phyloP scores from a whole-genome alignment of 1,284 basidiomycete species.

The Boletus austroedulis region DNA sequence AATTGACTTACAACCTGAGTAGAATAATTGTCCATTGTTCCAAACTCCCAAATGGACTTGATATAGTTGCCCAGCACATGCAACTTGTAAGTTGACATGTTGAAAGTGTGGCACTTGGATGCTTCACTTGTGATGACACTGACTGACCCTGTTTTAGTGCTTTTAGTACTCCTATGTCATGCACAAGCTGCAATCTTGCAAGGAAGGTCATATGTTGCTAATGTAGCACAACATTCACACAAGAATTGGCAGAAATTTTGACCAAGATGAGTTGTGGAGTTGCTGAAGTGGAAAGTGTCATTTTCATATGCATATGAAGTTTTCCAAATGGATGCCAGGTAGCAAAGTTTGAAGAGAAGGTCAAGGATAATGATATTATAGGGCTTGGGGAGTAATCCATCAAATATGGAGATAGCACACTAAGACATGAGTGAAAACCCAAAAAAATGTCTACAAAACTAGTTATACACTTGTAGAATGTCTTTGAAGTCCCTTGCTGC shows the following conservation, averaged over 20 bases:
- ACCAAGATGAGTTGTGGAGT: too few species aligned
- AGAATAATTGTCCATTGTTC: not conserved
- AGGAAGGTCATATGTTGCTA: too few species aligned
- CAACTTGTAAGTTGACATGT: too few species aligned
- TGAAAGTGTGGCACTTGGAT: too few species aligned
- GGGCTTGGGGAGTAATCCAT: constrained; percentile 32
- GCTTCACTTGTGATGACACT: too few species aligned
- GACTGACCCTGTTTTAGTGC: too few species aligned
- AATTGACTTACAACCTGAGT: not conserved
- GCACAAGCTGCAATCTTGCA: too few species aligned
- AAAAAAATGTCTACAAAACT: not conserved
- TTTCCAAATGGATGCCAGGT: too few species aligned
- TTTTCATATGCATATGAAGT: too few species aligned
- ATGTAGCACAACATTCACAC: not conserved
- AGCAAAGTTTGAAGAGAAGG: not conserved
- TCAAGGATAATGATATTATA: constrained; percentile 25
- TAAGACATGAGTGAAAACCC: not conserved
- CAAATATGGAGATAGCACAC: constrained; percentile 38
- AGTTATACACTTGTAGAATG: constrained; percentile 34
- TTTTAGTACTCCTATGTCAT: too few species aligned
- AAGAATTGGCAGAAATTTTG: not conserved
- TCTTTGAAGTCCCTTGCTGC: constrained; percentile 17
- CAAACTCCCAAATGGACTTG: not conserved
- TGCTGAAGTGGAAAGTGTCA: too few species aligned
- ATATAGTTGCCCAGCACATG: too few species aligned